Conservation (phyloP, 139 green algal genomes). For the Closterium sp. region DNA sequence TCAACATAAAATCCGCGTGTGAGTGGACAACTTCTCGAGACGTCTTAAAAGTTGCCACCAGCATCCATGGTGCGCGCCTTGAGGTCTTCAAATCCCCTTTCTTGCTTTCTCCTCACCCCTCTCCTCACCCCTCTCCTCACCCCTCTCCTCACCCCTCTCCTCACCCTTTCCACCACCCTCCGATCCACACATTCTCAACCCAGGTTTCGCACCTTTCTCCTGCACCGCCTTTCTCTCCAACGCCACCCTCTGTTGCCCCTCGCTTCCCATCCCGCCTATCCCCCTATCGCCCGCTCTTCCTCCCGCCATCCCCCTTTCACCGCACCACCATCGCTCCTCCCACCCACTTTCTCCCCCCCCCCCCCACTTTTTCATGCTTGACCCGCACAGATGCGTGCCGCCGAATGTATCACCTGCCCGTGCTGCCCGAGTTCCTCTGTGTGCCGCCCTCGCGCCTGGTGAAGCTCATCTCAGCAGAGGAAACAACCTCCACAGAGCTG, state of each 20-base stretch:
- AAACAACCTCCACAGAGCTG: slow-evolving; percentile 28
- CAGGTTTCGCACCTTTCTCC: no score
- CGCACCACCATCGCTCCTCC: not conserved
- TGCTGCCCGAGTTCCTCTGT: slow-evolving; percentile 29
- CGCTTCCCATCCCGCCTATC: no score
- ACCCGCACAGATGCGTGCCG: not conserved
- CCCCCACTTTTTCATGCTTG: not conserved
- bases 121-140: not conserved
- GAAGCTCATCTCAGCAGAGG: slow-evolving; percentile 33
- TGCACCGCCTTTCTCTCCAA: no score
- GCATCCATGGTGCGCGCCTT: not conserved
- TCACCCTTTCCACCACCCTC: no score
- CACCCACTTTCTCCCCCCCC: not conserved
- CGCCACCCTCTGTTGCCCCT: no score
- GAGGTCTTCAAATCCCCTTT: not conserved
- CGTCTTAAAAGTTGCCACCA: no score
- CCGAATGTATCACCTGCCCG: not conserved
- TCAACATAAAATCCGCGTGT: no score
- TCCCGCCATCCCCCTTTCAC: no score
- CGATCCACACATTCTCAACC: no score
- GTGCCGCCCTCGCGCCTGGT: slow-evolving; percentile 12
- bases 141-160: no score
- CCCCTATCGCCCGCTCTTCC: no score
- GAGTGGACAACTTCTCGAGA: no score
- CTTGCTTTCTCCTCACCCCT: not conserved